Conservation (phyloP, 306 rosid species). For the Fagus sylvatica region DNA sequence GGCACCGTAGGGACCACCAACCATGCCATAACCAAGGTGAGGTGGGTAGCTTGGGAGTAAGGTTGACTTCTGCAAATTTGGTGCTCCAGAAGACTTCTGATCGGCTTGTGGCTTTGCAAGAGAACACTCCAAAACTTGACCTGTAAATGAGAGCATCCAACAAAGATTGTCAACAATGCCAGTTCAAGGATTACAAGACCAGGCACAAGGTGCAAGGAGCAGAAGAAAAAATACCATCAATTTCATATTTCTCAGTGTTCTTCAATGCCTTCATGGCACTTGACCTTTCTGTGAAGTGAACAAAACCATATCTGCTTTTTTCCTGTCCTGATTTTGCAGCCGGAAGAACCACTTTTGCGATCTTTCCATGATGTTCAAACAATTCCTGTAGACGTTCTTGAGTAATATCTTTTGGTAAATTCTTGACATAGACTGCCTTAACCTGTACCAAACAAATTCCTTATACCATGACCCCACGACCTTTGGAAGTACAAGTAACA, state of each 20-base stretch:
- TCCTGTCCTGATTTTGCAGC: conserved; percentile 72
- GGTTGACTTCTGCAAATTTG: conserved; percentile 40
- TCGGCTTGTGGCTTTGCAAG: conserved; percentile 72
- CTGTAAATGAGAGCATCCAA: conserved; percentile 33
- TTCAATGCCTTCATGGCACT: conserved; percentile 66
- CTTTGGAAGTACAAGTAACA: conserved; percentile 1
- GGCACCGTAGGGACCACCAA: conserved; percentile 54
- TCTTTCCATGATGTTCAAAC: conserved; percentile 67
- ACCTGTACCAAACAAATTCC: conserved; percentile 46
- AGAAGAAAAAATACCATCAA: conserved; percentile 48
- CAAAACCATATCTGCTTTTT: conserved; percentile 71
- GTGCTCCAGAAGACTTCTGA: conserved; percentile 48
- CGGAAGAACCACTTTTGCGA: conserved; percentile 72
- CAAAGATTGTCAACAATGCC: conserved; percentile 5
- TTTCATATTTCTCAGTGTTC: conserved; percentile 67
- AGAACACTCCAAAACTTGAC: conserved; percentile 69
- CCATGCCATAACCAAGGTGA: conserved; percentile 55
- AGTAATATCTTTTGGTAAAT: conserved; percentile 64
- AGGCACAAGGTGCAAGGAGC: conserved; percentile 10
- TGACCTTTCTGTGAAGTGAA: conserved; percentile 66
- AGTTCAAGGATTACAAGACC: background rate
- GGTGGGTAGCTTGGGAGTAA: conserved; percentile 58
- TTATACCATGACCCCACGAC: conserved; percentile 15
- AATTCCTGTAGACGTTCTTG: conserved; percentile 47
- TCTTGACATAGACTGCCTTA: conserved; percentile 67